Conservation (phyloP, 352 stramenopile genomes). For the Achlya hypogyna region DNA sequence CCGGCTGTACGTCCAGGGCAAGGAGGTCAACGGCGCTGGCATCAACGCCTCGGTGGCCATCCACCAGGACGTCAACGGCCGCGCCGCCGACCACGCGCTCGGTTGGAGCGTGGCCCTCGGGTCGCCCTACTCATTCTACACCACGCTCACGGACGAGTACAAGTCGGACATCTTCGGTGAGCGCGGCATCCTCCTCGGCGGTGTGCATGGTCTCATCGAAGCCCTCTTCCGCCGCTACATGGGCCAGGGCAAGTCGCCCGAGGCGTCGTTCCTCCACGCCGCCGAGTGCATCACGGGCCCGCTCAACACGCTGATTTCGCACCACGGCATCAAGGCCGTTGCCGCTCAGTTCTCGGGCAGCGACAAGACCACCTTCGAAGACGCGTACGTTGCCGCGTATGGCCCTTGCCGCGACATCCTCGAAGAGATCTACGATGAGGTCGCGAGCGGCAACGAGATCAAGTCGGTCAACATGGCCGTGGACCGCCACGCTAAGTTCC, state of each 20-base stretch:
- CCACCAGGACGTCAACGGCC: conserved; percentile 91
- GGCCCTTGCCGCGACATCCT: conserved; percentile 94
- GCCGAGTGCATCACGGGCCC: conserved; percentile 96
- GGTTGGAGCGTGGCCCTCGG: conserved; percentile 95
- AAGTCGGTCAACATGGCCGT: conserved; percentile 96
- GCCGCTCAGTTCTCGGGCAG: conserved; percentile 90
- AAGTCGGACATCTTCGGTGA: conserved; percentile 98
- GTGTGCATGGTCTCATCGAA: conserved; percentile 96
- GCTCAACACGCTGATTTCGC: conserved; percentile 96
- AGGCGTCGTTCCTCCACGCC: conserved; percentile 95
- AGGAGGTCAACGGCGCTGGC: conserved; percentile 95
- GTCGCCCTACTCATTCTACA: conserved; percentile 97
- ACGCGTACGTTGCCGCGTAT: conserved; percentile 94
- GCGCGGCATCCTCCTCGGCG: conserved; percentile 94
- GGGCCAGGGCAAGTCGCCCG: conserved; percentile 87
- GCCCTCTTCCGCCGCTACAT: conserved; percentile 96
- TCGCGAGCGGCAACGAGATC: conserved; percentile 96
- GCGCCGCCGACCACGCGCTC: conserved; percentile 92
- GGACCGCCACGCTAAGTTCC: conserved; percentile 88
- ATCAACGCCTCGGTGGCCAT: conserved; percentile 97
- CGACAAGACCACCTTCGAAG: conserved; percentile 91
- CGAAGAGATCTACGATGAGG: conserved; percentile 98
- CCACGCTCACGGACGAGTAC: conserved; percentile 94
- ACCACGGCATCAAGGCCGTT: conserved; percentile 94
- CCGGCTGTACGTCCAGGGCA: conserved; percentile 97